Evolutionary conservation across 805 yeast species (phyloP).

Genomic region (Lipomyces japonicus): DNA sequence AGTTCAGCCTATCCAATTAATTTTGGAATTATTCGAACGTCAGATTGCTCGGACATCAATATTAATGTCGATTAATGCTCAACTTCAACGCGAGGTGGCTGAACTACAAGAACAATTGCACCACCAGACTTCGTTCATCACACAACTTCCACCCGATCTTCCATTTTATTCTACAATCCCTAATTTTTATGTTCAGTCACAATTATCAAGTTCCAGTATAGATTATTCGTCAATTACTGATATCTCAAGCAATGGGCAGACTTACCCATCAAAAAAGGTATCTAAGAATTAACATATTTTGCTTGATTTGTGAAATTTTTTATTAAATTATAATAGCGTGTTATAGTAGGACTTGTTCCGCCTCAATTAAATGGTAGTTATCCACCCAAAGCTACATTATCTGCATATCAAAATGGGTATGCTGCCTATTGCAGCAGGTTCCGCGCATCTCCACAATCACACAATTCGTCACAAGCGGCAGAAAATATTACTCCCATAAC

Average conservation of each 20-base stretch:
- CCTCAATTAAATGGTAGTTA: constrained; percentile 3
- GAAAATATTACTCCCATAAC: no score
- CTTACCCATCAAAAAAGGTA: no score
- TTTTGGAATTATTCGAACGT: constrained; percentile 20
- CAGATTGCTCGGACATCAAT: constrained; percentile 22
- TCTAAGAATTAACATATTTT: background rate
- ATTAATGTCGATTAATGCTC: constrained; percentile 11
- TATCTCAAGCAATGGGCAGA: background rate
- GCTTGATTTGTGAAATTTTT: background rate
- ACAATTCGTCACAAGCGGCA: no score
- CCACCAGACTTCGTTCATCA: constrained; percentile 4
- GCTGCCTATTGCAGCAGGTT: constrained; percentile 10
- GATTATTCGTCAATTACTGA: background rate
- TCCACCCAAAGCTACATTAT: constrained; percentile 16
- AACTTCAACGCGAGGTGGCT: constrained; percentile 8
- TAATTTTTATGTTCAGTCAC: background rate
- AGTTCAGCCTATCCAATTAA: constrained; percentile 4
- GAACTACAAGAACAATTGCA: constrained; percentile 8
- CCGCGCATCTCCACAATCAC: no score
- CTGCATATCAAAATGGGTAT: constrained; percentile 14
- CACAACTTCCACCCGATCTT: background rate
- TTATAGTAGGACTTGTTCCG: constrained; percentile 7
- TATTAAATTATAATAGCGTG: no score
- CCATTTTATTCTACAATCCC: background rate
- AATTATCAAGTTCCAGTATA: background rate